These are phyloP conservation scores for Cercospora brassicicola DNA, from an alignment of 2,329 filamentous ascomycete genomes.

Conservation along the genomic window DNA sequence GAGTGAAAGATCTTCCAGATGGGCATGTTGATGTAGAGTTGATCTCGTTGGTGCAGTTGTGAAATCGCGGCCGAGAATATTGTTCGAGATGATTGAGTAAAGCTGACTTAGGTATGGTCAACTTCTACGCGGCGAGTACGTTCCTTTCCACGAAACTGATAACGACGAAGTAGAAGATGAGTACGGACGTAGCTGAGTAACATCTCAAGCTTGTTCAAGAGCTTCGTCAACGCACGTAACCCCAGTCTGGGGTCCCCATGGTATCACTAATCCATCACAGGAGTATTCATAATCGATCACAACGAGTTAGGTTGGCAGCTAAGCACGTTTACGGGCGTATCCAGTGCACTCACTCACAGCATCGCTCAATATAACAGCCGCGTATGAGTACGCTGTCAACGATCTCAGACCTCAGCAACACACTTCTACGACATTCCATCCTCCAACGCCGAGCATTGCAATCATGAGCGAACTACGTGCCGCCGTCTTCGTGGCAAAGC, in stretches of 20 bases:
- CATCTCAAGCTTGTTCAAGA: background rate
- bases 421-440: background rate
- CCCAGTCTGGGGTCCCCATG: background rate
- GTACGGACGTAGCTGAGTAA: background rate
- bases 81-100: background rate
- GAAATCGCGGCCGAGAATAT: background rate
- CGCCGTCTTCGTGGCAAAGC: conserved; percentile 10
- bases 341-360: background rate
- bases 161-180: background rate
- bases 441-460: background rate
- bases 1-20: background rate
- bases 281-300: background rate
- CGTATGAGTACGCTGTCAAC: background rate
- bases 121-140: background rate
- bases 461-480: conserved; percentile 5
- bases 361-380: background rate
- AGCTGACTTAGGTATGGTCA: background rate
- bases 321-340: background rate
- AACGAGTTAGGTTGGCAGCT: background rate
- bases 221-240: background rate
- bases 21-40: background rate
- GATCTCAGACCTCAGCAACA: background rate
- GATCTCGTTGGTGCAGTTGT: background rate
- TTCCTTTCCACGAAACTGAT: background rate
- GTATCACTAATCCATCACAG: background rate